Base-by-base conservation (phyloP, 1,139 yeast genomes). In the Nakaseomyces delphensis region DNA sequence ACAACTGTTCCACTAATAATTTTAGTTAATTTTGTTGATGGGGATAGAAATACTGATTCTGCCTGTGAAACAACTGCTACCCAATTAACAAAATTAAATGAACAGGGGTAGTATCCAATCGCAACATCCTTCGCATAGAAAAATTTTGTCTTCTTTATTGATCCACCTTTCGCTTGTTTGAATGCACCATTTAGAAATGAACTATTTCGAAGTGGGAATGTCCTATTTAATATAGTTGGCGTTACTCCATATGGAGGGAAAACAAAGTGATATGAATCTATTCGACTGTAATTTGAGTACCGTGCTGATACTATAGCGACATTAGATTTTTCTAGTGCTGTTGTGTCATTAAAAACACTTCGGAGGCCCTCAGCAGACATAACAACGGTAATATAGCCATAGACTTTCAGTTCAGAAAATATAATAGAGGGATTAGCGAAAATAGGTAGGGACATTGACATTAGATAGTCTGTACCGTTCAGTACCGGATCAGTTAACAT, bases 1-100 rank as follows among this genome's bases (percentile, higher is more conserved):
- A 85, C 66, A 18, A 84, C 86, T 1, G 84, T 79, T 2, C 93
- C 95, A 40, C 82, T 73, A 45, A 85, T 79, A 42, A 85, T 82
- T 48, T 76, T 76, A 3, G 82, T 71, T 39, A 87, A 65, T 47
- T 70, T 73, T 21, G 70, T 63, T 3, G 83, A 74, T 0, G 95
- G 93, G 1, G 69, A 73, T 56, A 77, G 69, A 53, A 86, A 85
- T 1, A 64, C 71, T 0, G 70, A 55, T 48, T 75, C 71, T 1
- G 73, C 65, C 55, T 86, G 94, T 48, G 82, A 81, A 7, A 87
- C 77, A 0, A 80, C 64, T 1, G 89, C 77, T n/a, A 78, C 73
- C 97, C 97, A 89, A n/a, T 68, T 66, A 1, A 68, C 69, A 31
- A 70, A 60, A 24, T 66, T 64, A 32, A 81, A 63, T 20, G 69